These are phyloP conservation scores for Leishmania martiniquensis DNA, from an alignment of 208 protist species.

Conservation along the genomic window DNA sequence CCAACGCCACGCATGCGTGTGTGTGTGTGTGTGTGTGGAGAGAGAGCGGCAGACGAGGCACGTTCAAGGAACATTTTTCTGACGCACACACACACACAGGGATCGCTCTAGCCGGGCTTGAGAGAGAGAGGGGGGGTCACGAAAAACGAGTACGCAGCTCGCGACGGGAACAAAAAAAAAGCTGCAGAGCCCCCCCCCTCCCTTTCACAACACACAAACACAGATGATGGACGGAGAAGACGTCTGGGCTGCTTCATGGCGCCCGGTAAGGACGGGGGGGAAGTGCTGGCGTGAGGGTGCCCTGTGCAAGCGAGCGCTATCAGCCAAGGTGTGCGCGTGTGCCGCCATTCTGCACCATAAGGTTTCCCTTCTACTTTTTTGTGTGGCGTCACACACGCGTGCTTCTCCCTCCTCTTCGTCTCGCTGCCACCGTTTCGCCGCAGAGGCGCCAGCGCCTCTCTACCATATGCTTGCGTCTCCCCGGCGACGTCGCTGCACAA, in stretches of 20 bases:
- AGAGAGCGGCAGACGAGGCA: too few relatives aligned
- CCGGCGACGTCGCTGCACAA: background rate
- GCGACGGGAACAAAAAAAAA: background rate
- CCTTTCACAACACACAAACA: background rate
- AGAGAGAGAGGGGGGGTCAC: background rate
- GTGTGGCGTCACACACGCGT: background rate
- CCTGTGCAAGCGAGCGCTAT: background rate
- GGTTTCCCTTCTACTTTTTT: background rate
- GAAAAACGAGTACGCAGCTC: too few relatives aligned
- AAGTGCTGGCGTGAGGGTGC: background rate
- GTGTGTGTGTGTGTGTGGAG: slow-evolving; percentile 4
- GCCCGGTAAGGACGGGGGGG: background rate
- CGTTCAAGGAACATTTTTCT: background rate
- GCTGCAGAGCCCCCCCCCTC: background rate
- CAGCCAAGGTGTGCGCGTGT: background rate
- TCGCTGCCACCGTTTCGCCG: background rate
- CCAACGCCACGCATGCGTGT: too few relatives aligned
- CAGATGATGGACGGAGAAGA: background rate
- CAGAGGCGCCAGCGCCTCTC: background rate
- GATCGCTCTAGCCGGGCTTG: background rate
- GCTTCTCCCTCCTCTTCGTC: background rate
- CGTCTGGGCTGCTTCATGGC: background rate
- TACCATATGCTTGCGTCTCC: background rate
- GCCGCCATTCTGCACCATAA: background rate
- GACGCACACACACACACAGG: background rate